A percentile compares a stretch with the other conserved stretches of the same genome.
These are phyloP conservation scores for Venturia pyrina DNA, from an alignment of 2,329 filamentous ascomycete genomes.

Conservation along the genomic window DNA sequence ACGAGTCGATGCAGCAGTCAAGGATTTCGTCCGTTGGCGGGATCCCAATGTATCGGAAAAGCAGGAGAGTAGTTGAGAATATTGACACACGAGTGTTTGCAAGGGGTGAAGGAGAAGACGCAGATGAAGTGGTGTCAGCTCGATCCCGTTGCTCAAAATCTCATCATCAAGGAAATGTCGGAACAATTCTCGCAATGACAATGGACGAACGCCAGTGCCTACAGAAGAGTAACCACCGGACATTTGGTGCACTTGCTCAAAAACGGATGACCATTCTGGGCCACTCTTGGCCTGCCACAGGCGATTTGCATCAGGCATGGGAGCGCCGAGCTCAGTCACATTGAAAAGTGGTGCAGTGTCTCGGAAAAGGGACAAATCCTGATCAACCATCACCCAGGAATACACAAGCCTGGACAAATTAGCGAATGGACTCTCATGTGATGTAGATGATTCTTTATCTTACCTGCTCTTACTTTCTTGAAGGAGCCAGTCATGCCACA, in stretches of 20 bases:
- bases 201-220: conserved; percentile 40
- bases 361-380: conserved; percentile 59
- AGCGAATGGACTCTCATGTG: conserved; percentile 14
- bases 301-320: conserved; percentile 52
- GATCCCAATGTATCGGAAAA: conserved; percentile 43
- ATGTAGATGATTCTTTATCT: conserved; percentile 18
- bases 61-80: conserved; percentile 55
- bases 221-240: conserved; percentile 44
- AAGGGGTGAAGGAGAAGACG: conserved; percentile 60
- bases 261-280: conserved; percentile 48
- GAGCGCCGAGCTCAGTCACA: conserved; percentile 53
- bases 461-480: conserved; percentile 54
- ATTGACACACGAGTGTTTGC: conserved; percentile 54
- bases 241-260: conserved; percentile 50
- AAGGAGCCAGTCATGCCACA: conserved; percentile 55
- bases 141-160: conserved; percentile 41
- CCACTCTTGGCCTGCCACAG: conserved; percentile 53
- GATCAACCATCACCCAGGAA: conserved; percentile 66
- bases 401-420: conserved; percentile 51
- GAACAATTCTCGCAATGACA: conserved; percentile 56
- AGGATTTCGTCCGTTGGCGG: conserved; percentile 37
- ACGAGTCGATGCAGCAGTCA: conserved; percentile 51
- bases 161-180: conserved; percentile 58
- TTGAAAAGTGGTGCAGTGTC: conserved; percentile 54
- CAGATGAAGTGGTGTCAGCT: conserved; percentile 48